Base-by-base conservation (phyloP, 1,284 basidiomycete species). In the Papiliotrema fonsecae region DNA sequence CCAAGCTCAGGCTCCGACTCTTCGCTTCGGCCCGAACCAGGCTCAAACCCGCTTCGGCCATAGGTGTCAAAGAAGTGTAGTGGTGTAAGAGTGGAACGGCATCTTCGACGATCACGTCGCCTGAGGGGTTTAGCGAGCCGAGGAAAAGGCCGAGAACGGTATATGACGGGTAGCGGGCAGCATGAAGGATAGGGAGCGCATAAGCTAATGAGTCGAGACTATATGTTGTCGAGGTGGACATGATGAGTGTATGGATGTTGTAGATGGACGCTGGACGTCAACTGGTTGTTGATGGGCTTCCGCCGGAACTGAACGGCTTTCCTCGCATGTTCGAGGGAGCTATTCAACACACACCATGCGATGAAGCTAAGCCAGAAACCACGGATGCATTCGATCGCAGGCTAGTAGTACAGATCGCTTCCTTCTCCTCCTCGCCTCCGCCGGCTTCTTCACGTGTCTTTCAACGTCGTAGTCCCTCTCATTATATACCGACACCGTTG, bases 121-220 rank as follows among this genome's bases (percentile, higher is more conserved):
- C 16, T 45, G 32, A 30, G 34, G 36, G 28, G 42, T 35, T 41
- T 27, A 42, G 34, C n/a, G 51, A 42, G 13, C 62, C 66, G 43
- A 76, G 60, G 45, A 77, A 67, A 25, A 76, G 54, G n/a, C 75
- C 75, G n/a, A 62, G 50, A 35, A 70, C 60, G 19, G 67, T 65
- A 5, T 55, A 52, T 2, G 65, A 62, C 0, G 72, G 70, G 56
- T 73, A 65, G 25, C 61, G 48, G 10, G 67, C 67, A 4, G 67
- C 61, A 45, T 71, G 69, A 0, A 69, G 57, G n/a, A 71, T 55
- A 4, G 67, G 65, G 0, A 69, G 39, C 22, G 61, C 41, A 50
- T 67, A 69, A 2, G 65, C 54, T 18, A 39, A 10, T 0, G 62
- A 22, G 2, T 51, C 43, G 45, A 70, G 52, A 18, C 49, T 51